Evolutionary conservation across 176 grass and related monocot species (phyloP).

Genomic region (Canna indica): DNA sequence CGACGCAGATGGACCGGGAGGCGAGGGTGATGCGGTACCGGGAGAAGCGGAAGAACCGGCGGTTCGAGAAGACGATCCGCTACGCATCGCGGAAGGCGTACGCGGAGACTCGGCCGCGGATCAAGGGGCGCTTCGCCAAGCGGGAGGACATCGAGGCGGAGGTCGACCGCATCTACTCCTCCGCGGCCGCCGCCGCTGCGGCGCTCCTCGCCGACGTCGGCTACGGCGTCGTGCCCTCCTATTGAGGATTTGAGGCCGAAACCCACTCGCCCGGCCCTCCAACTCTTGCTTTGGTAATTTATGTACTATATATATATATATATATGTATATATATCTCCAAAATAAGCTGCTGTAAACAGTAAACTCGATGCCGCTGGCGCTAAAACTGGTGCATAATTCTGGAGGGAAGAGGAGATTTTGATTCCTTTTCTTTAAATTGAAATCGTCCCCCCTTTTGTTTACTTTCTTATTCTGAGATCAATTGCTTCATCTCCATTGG

Average conservation of each 20-base stretch:
- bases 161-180: conserved; percentile 12
- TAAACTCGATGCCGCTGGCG: background rate
- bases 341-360: too few species aligned
- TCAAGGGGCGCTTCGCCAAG: conserved; percentile 20
- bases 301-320: background rate
- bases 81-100: conserved; percentile 23
- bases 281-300: background rate
- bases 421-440: background rate
- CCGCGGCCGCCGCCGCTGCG: conserved; percentile 3
- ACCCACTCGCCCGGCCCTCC: too few species aligned
- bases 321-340: background rate
- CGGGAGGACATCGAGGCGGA: conserved; percentile 11
- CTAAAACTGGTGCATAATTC: background rate
- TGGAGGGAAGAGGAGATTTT: conserved; percentile 2
- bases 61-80: conserved; percentile 22
- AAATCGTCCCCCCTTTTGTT: background rate
- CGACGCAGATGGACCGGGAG: conserved; percentile 7
- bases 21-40: conserved; percentile 19
- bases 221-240: conserved; percentile 11
- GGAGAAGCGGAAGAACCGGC: conserved; percentile 20
- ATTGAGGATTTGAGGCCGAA: background rate
- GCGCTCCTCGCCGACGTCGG: background rate
- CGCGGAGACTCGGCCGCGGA: conserved; percentile 20
- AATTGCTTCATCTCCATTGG: background rate
- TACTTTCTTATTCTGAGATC: background rate